Evolutionary conservation across 2,329 filamentous ascomycete genomes (phyloP), one percentile per base, ranked within the genome.

Genomic region (Arthrocladium fulminans): DNA sequence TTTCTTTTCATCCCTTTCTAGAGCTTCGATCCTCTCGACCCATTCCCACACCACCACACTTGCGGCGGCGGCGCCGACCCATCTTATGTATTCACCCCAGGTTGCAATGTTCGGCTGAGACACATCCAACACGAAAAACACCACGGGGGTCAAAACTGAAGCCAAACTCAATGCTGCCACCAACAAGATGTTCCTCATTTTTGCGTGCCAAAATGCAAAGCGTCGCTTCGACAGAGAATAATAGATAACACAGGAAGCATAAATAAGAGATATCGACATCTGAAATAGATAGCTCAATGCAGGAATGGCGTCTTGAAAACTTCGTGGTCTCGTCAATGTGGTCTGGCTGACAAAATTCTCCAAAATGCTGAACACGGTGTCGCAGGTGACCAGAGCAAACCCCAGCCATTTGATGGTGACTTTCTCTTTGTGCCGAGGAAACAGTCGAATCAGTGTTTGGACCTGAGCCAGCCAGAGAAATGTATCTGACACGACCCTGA

Each of bases 351-450:
- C 65, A 61, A 97, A 97, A 60, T 86, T 92, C 71, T 96, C 94
- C 50, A 97, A 77, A 41, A 85, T 88, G 61, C 85, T 89, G 65
- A 98, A 98, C 9, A 89, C 80, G 37, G 90, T 83, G 63, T 97
- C 90, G 51, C 96, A 76, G 0, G 88, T 79, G 60, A 98, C 96
- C 49, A 98, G 77, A 2, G 85, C 88, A 63, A 97, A 96, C 1
- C 90, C 92, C 13, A 90, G 88, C 90, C 90, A 98, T 70, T 97
- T 97, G 69, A 98, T 98, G 57, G 97, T 86, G 45, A 97, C 83
- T 69, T 97, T 97, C 68, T 98, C 92, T 61, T 94, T 86, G 62
- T 97, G 90, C 27, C 92, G 86, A 6, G 92, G 92, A 59, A 98
- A 98, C 1, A 98, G 74, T 46, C 92, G 84, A 58, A 97, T 97